Conservation (phyloP, 441 rosid genomes). For the Theobroma grandiflorum region DNA sequence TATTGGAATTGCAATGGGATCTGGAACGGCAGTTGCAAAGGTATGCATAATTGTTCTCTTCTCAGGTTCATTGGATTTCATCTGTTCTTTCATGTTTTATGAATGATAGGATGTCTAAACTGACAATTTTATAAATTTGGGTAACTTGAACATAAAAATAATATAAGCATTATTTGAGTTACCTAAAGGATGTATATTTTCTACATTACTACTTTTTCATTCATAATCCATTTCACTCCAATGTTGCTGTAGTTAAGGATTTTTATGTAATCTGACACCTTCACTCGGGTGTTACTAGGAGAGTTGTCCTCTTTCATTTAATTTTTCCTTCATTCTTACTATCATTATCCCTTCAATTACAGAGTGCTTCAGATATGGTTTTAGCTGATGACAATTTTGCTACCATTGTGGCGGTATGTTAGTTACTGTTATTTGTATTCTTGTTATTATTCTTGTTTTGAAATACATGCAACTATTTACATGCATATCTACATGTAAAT, state of each 20-base stretch:
- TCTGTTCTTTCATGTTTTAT: background rate
- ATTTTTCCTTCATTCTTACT: background rate
- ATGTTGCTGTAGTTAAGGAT: constrained; percentile 10
- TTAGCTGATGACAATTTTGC: constrained; percentile 99
- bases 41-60: constrained; percentile 42
- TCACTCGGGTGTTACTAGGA: constrained; percentile 8
- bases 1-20: constrained; percentile 99
- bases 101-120: constrained; percentile 7
- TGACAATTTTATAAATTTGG: background rate
- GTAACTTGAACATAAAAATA: background rate
- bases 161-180: constrained; percentile 9
- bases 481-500: background rate
- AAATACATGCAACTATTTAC: background rate
- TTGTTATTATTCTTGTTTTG: constrained; percentile 8
- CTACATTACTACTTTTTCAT: background rate
- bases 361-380: constrained; percentile 99
- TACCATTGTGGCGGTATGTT: constrained; percentile 90
- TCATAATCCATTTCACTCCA: background rate
- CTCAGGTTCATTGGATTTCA: constrained; percentile 4
- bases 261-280: background rate
- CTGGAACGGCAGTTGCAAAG: constrained; percentile 99
- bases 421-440: constrained; percentile 26
- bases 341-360: constrained; percentile 42
- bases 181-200: background rate
- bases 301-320: constrained; percentile 10